Base-by-base conservation (phyloP, 352 stramenopile species). In the Pythium insidiosum region DNA sequence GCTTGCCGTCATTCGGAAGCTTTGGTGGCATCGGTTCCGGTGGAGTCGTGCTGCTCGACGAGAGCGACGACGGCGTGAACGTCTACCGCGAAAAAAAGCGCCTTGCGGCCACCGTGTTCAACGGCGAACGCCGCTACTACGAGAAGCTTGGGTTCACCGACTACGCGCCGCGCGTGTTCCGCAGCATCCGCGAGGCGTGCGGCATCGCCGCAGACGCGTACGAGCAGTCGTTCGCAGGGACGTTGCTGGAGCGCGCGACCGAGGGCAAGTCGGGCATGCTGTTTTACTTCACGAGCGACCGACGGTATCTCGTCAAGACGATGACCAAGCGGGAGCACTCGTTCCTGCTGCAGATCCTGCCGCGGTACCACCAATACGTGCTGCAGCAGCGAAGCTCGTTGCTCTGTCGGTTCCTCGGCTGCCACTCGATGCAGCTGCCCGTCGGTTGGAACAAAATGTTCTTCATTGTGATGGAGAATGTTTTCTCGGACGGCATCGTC, bases 391-490 rank as follows among this genome's bases (percentile, higher is more conserved):
- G 78, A 0, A 79, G 85, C 45, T 84, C 75, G 36, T 63, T 93
- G 10, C 62, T 93, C 33, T 89, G 78, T 22, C 75, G 80, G 3
- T 88, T 89, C 38, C 60, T 93, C 7, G 80, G 80, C 21, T 93
- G 80, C 26, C 80, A 93, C 47, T 90, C 78, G 38, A 93, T 93
- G 80, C 80, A 93, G 50, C 66, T 93, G n/a, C 80, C 80, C 2
- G 80, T 93, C 0, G 80, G 80, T 4, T 93, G 80, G 80, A 90
- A 93, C 67, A 86, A 85, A 29, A 93, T 93, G 78, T 93, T 93
- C 59, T 93, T 93, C 50, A 60, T 93, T 24, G 80, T 90, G 28
- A 93, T 93, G 80, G 78, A 93, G 34, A 93, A 93, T 49, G 83
- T 90, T 15, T 87, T 90, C 47, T 66, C 74, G 2, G 73, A 87